Percentiles rank a stretch among this genome's conserved stretches.
Conservation (phyloP, 1,284 basidiomycete species). For the Rhodotorula sp. region DNA sequence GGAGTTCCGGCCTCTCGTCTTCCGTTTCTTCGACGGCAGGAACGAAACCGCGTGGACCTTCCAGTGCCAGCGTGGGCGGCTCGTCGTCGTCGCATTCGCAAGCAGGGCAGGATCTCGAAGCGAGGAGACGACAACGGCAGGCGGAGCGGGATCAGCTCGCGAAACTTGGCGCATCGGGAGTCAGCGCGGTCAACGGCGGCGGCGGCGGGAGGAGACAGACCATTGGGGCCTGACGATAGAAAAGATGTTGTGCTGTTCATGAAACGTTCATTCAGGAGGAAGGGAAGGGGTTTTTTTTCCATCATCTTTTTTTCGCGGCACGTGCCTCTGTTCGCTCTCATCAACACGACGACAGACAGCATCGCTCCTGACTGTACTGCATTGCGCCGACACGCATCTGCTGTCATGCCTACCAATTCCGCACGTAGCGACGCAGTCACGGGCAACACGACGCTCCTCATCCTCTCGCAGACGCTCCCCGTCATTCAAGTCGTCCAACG, state of each 20-base stretch:
- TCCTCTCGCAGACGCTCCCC: conserved; percentile 3
- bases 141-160: conserved; percentile 7
- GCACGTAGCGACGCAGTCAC: neutral
- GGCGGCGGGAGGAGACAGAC: conserved; percentile 10
- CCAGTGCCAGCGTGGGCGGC: too few species aligned
- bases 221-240: too few species aligned
- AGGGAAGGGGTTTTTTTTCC: too few species aligned
- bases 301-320: too few species aligned
- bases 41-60: neutral
- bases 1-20: neutral
- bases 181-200: neutral
- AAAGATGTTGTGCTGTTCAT: neutral
- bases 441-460: neutral
- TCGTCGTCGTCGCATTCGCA: neutral
- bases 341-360: too few species aligned
- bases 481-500: conserved; percentile 23
- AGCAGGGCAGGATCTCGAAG: conserved; percentile 5
- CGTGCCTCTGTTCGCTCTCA: too few species aligned
- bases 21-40: neutral
- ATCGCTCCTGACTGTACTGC: too few species aligned
- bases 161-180: neutral
- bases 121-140: neutral
- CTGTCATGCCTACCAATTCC: neutral
- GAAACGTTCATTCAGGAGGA: too few species aligned
- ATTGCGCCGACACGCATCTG: too few species aligned